Conservation (phyloP, 257 asterid genomes). For the Catharanthus roseus region DNA sequence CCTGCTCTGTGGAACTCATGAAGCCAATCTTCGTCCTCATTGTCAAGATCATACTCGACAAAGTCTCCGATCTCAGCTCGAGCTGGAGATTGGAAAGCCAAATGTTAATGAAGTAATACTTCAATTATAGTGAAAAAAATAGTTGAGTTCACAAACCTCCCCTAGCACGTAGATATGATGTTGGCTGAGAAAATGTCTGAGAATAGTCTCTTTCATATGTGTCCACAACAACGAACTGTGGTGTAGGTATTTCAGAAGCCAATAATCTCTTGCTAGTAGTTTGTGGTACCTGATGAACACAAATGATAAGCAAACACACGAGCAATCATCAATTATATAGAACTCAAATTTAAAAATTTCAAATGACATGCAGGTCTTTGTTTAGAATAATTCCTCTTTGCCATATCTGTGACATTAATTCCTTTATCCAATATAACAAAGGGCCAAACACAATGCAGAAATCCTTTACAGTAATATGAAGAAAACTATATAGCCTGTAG, state of each 20-base stretch:
- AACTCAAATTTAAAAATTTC: not conserved
- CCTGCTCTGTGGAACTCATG: slow-evolving; percentile 71
- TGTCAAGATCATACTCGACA: slow-evolving; percentile 97
- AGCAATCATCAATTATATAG: not conserved
- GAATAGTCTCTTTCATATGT: slow-evolving; percentile 96
- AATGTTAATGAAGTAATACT: slow-evolving; percentile 16
- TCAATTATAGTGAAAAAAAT: slow-evolving; percentile 14
- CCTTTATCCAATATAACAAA: not conserved
- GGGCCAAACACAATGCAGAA: not conserved
- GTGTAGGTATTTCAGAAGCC: slow-evolving; percentile 94
- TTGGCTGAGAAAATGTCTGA: slow-evolving; percentile 75
- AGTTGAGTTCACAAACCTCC: slow-evolving; percentile 56
- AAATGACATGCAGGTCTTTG: not conserved
- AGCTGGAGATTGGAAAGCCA: slow-evolving; percentile 43
- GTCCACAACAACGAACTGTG: slow-evolving; percentile 84
- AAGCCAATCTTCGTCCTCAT: slow-evolving; percentile 99
- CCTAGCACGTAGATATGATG: slow-evolving; percentile 89
- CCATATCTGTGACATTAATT: not conserved
- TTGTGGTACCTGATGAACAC: slow-evolving; percentile 53
- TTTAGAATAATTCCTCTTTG: not conserved
- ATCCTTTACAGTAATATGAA: not conserved
- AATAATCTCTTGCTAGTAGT: slow-evolving; percentile 54
- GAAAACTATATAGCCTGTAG: not conserved
- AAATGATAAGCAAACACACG: slow-evolving; percentile 8
- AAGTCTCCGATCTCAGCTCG: slow-evolving; percentile 97